Evolutionary conservation across 1,139 yeast genomes (phyloP).

Genomic region (Kurtzmaniella quercitrusa): DNA sequence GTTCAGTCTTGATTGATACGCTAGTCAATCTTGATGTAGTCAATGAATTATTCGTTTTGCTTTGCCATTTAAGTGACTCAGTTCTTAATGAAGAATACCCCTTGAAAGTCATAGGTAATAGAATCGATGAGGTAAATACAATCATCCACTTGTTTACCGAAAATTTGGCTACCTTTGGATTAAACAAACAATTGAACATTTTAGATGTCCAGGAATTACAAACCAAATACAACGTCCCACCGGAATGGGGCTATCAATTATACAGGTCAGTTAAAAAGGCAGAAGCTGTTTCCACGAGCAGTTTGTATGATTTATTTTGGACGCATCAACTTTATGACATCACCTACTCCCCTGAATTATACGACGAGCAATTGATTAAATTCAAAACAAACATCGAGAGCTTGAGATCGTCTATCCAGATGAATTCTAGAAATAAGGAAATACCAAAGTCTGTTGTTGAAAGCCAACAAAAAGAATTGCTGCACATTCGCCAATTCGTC

Average conservation of each 20-base stretch:
- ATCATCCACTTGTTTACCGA: constrained; percentile 64
- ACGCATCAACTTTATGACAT: constrained; percentile 70
- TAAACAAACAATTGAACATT: constrained; percentile 34
- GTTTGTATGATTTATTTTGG: constrained; percentile 69
- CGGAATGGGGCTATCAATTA: constrained; percentile 71
- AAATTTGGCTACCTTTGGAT: constrained; percentile 50
- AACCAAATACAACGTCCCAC: constrained; percentile 46
- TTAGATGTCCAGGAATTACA: constrained; percentile 45
- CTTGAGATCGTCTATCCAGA: constrained; percentile 26
- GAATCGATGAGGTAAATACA: constrained; percentile 67
- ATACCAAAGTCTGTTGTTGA: constrained; percentile 22
- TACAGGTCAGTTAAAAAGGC: constrained; percentile 52
- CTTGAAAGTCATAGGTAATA: constrained; percentile 67
- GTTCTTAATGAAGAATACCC: constrained; percentile 45
- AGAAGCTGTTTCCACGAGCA: constrained; percentile 9
- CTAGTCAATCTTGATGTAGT: constrained; percentile 45
- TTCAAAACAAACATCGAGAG: constrained; percentile 31
- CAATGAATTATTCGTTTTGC: constrained; percentile 61
- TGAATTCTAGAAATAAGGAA: constrained; percentile 27
- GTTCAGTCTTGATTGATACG: constrained; percentile 46
- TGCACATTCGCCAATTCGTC: constrained; percentile 20
- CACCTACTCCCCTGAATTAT: constrained; percentile 48
- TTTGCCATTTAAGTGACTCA: constrained; percentile 49
- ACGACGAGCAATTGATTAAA: constrained; percentile 44
- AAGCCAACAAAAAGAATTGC: constrained; percentile 25